A percentile compares a stretch with the other conserved stretches of the same genome.
These are phyloP conservation scores for Globisporangium orthogonon DNA, from an alignment of 352 stramenopile genomes.

Conservation along the genomic window DNA sequence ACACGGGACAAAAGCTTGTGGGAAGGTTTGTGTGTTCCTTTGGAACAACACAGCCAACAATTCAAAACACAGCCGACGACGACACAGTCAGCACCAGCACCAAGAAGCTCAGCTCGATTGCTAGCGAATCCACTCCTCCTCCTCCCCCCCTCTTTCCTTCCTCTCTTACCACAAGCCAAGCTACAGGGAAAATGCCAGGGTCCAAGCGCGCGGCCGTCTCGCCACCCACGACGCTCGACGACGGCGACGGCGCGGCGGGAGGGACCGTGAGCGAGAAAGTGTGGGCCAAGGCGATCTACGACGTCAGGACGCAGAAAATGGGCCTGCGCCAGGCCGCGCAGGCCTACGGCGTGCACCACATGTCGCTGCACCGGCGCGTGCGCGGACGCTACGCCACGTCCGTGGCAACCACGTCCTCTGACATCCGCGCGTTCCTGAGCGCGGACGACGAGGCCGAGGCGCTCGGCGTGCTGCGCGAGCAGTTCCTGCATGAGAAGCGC, in stretches of 20 bases:
- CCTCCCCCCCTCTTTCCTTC: too few relatives aligned
- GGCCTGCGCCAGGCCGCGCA: constrained; percentile 31
- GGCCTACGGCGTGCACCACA: constrained; percentile 39
- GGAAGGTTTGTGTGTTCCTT: too few relatives aligned
- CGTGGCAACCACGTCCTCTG: constrained; percentile 5
- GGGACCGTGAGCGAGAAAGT: constrained; percentile 22
- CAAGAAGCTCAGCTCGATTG: too few relatives aligned
- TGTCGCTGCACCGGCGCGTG: constrained; percentile 23
- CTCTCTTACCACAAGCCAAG: too few relatives aligned
- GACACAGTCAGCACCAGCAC: too few relatives aligned
- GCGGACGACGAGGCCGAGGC: constrained; percentile 31
- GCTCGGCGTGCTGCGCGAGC: constrained; percentile 27
- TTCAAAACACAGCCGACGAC: too few relatives aligned
- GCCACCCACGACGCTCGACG: neutral
- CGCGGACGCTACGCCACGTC: constrained; percentile 10
- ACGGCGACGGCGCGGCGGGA: too few relatives aligned
- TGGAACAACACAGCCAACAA: too few relatives aligned
- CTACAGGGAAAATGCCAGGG: neutral
- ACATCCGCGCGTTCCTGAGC: constrained; percentile 17
- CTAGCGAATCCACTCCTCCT: too few relatives aligned
- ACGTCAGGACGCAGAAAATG: constrained; percentile 39
- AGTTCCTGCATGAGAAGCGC: constrained; percentile 30
- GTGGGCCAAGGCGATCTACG: constrained; percentile 35
- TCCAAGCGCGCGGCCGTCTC: neutral
- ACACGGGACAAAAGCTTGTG: too few relatives aligned